Percentiles rank a stretch among this genome's conserved stretches.
phyloP scores from a whole-genome alignment of 192 early-diverging fungal species.

The Linderina pennispora region DNA sequence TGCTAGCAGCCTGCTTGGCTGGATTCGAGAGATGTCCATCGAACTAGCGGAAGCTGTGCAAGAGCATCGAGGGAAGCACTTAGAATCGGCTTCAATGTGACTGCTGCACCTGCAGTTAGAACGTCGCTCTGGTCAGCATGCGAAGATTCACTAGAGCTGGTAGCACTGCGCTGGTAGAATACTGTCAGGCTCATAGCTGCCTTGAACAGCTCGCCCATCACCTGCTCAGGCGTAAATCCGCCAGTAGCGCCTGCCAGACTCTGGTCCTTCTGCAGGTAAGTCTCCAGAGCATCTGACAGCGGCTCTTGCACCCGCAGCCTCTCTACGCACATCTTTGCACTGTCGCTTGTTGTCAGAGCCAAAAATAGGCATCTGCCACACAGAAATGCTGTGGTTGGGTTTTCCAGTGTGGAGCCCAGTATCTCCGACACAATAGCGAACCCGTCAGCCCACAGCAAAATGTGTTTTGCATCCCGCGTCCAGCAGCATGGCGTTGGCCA shows the following conservation, averaged over 20 bases:
- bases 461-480: constrained; percentile 10
- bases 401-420: neutral
- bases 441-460: constrained; percentile 5
- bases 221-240: constrained; percentile 21
- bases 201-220: constrained; percentile 30
- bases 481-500: constrained; percentile 40
- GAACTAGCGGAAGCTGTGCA: too few relatives aligned
- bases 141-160: too few relatives aligned
- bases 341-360: constrained; percentile 5
- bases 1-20: constrained; percentile 26
- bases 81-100: too few relatives aligned
- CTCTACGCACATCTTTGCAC: constrained; percentile 11
- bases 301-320: constrained; percentile 9
- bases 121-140: too few relatives aligned
- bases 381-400: constrained; percentile 13
- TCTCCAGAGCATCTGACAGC: constrained; percentile 8
- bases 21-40: constrained; percentile 17
- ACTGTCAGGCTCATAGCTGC: constrained; percentile 32
- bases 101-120: too few relatives aligned
- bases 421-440: constrained; percentile 4
- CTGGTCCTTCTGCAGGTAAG: constrained; percentile 1
- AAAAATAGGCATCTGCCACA: constrained; percentile 32
- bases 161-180: constrained; percentile 10
- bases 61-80: too few relatives aligned
- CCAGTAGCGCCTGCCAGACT: neutral